These are phyloP conservation scores for Houttuynia cordata DNA, from an alignment of 164 flowering plant genomes.

Conservation along the genomic window DNA sequence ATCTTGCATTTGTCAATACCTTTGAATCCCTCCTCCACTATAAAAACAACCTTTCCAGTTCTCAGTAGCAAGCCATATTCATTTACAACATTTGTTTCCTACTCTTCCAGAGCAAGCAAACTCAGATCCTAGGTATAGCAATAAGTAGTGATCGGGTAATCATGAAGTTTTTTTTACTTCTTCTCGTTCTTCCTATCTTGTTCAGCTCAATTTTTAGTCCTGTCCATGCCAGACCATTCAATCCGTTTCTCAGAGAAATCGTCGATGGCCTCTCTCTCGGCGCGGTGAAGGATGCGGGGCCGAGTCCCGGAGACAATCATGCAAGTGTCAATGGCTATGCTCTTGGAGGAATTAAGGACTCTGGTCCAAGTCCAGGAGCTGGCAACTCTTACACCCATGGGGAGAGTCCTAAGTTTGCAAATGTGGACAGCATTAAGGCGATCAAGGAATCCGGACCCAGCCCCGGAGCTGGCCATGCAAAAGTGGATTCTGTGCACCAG, in stretches of 20 bases:
- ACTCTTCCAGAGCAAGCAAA: not conserved
- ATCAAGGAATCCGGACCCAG: not conserved
- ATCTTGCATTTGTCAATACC: not conserved
- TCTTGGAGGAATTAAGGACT: too few species aligned
- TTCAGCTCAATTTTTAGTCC: not conserved
- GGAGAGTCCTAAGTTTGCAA: too few species aligned
- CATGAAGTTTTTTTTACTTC: not conserved
- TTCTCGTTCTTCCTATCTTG: not conserved
- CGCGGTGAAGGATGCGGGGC: not conserved
- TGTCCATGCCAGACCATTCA: not conserved
- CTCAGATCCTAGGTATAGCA: too few species aligned
- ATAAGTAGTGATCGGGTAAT: not conserved
- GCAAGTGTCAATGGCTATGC: too few species aligned
- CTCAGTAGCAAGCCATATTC: too few species aligned
- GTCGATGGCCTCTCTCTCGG: not conserved
- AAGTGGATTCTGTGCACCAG: not conserved
- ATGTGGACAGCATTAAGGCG: too few species aligned
- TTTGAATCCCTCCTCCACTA: not conserved
- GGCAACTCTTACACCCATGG: too few species aligned
- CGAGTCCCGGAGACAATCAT: too few species aligned
- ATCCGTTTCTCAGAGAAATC: not conserved
- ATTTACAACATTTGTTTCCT: not conserved
- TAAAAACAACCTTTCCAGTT: not conserved
- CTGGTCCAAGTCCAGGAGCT: slow-evolving; percentile 3
- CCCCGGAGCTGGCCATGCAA: not conserved